Evolutionary conservation across 768 basidiomycete species (phyloP).

Genomic region (Lactarius deliciosus): DNA sequence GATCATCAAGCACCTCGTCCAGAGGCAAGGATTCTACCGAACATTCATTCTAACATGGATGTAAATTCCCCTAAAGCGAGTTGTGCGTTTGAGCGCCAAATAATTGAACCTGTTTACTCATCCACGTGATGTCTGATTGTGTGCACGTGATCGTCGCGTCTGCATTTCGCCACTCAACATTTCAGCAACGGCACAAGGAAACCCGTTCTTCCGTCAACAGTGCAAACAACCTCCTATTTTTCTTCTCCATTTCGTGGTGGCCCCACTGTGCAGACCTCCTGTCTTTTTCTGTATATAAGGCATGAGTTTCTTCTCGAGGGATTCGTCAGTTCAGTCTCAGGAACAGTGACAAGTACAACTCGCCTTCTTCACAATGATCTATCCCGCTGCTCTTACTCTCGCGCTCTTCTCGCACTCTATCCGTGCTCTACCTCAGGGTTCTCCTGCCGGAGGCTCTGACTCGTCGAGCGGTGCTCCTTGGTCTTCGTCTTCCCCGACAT

Average conservation of each 20-base stretch:
- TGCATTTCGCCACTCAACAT: background rate
- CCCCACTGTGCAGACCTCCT: background rate
- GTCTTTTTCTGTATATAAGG: conserved; percentile 5
- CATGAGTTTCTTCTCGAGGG: background rate
- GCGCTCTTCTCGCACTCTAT: background rate
- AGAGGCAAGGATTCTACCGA: conserved; percentile 89
- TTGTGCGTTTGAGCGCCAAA: background rate
- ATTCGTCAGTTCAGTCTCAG: conserved; percentile 6
- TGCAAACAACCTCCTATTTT: background rate
- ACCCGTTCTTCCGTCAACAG: background rate
- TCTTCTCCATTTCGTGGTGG: conserved; percentile 2
- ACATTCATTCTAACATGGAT: conserved; percentile 59
- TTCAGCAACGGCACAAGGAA: background rate
- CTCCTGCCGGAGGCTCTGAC: background rate
- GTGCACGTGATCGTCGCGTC: conserved; percentile 7
- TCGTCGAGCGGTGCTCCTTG: background rate
- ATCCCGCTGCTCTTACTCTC: background rate
- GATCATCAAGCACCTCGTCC: conserved; percentile 84
- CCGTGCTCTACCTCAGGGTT: conserved; percentile 7
- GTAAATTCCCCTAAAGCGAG: conserved; percentile 3
- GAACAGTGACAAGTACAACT: background rate
- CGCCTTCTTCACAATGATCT: conserved; percentile 12
- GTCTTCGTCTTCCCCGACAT: background rate
- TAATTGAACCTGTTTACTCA: background rate
- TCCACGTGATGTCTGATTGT: conserved; percentile 10